Base-by-base conservation (phyloP, 2,329 filamentous ascomycete genomes). In the Lanzia echinophila region DNA sequence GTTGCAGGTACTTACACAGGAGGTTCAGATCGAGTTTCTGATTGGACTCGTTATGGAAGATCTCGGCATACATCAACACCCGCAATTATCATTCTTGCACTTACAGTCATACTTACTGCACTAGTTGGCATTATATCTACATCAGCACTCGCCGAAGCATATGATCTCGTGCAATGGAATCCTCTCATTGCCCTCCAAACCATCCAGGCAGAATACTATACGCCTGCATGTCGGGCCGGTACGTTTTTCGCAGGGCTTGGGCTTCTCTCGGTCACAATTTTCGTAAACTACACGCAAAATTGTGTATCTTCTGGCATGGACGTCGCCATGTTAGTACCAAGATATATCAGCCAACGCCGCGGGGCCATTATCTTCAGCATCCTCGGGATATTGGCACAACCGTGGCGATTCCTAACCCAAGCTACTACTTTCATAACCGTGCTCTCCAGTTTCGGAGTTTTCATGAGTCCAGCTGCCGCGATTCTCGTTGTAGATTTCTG, bases 401-500 rank as follows among this genome's bases (percentile, higher is more conserved):
- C 78, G 0, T 82, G 78, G 78, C 67, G 79, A 53, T 68, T 80
- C 0, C 66, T 80, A 15, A 68, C 67, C 28, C 45, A 67, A 0
- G 74, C 76, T 1, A 64, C 68, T 10, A 73, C 71, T 0, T 78
- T 79, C 65, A 71, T 77, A 56, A 69, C 65, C 22, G 75, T 77
- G 1, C 63, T 79, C 15, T 69, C 63, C 6, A 70, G 68, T 2
- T 79, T 73, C 58, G 67, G 66, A 2, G 71, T 77, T 10, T 78
- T 79, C 60, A 68, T 77, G 13, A 73, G 69, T 0, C 75, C 76
- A 0, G 70, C 75, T 55, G 77, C 76, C 1, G 73, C 74, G 0
- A 80, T 83, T 57, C 75, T 81, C 70, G 68, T 76, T 1, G 73
- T 71, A 32, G 79, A 83, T 55, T 83, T 76, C 58, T 83, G 78